Conservation (phyloP, 371 early-diverging fungal genomes). For the Mortierella sp. region DNA sequence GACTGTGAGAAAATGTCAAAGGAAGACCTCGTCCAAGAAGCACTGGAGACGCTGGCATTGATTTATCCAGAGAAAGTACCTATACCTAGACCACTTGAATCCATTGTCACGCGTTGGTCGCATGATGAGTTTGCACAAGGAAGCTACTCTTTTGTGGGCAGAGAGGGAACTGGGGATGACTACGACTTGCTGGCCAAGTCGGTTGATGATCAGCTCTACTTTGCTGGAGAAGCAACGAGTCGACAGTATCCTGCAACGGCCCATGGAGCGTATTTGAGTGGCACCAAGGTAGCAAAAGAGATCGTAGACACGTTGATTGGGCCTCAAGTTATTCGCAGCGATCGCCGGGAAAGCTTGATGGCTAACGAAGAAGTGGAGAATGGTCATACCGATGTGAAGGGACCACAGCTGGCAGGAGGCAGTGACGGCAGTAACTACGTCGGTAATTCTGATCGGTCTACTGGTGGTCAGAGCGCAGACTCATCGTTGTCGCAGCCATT, state of each 20-base stretch:
- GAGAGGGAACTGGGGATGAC: slow-evolving; percentile 46
- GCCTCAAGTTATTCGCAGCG: slow-evolving; percentile 19
- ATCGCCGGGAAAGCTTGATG: background rate
- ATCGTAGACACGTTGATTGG: slow-evolving; percentile 48
- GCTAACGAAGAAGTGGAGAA: background rate
- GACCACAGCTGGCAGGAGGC: background rate
- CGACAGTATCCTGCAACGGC: slow-evolving; percentile 54
- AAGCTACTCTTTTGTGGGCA: slow-evolving; percentile 51
- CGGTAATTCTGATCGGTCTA: too few relatives aligned
- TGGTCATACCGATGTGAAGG: background rate
- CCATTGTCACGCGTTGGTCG: slow-evolving; percentile 54
- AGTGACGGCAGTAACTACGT: background rate
- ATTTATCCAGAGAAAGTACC: slow-evolving; percentile 23
- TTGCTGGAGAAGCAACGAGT: slow-evolving; percentile 54
- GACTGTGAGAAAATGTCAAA: slow-evolving; percentile 35
- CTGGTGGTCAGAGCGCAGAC: background rate
- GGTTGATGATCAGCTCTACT: slow-evolving; percentile 42
- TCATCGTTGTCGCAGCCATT: slow-evolving; percentile 12
- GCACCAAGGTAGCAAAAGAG: slow-evolving; percentile 42
- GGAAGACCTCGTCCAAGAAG: slow-evolving; percentile 36
- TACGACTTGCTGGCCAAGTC: slow-evolving; percentile 43
- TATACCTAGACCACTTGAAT: slow-evolving; percentile 41
- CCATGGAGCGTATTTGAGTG: slow-evolving; percentile 52
- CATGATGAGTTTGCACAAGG: slow-evolving; percentile 52
- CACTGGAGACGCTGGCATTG: slow-evolving; percentile 32